Conservation (phyloP, 371 early-diverging fungal genomes). For the Rhizopus stolonifer region DNA sequence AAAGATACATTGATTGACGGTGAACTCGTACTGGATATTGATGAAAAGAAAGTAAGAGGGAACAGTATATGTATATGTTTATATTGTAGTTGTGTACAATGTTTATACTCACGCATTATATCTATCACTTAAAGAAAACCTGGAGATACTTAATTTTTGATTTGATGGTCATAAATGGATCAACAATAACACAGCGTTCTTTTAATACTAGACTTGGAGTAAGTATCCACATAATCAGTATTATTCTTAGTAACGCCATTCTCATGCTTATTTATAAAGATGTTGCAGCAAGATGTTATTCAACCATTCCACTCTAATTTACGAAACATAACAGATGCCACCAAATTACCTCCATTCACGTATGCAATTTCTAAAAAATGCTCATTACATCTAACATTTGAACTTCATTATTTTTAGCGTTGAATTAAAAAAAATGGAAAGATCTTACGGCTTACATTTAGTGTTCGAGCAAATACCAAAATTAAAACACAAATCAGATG, state of each 20-base stretch:
- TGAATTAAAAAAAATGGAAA: constrained; percentile 63
- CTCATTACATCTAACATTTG: too few relatives aligned
- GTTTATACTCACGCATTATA: not conserved
- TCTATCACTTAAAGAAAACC: constrained; percentile 36
- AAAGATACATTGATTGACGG: constrained; percentile 80
- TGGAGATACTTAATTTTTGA: constrained; percentile 72
- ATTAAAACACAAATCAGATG: constrained; percentile 82
- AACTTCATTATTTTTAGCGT: constrained; percentile 46
- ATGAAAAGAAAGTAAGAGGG: constrained; percentile 49
- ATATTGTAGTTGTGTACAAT: not conserved
- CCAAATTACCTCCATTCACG: constrained; percentile 61
- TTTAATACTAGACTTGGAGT: constrained; percentile 72
- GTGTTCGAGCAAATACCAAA: constrained; percentile 64
- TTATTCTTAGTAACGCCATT: not conserved
- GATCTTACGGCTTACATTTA: constrained; percentile 56
- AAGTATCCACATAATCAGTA: constrained; percentile 11
- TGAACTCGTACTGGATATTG: constrained; percentile 65
- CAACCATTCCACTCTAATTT: constrained; percentile 47
- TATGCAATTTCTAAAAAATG: constrained; percentile 34
- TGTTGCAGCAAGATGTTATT: constrained; percentile 67
- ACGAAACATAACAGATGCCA: constrained; percentile 40
- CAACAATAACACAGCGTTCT: constrained; percentile 55
- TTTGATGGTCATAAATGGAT: constrained; percentile 62
- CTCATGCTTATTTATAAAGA: constrained; percentile 27
- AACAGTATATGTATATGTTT: not conserved